These are phyloP conservation scores for Yamadazyma diospyri DNA, from an alignment of 1,139 yeast genomes.

Conservation along the genomic window DNA sequence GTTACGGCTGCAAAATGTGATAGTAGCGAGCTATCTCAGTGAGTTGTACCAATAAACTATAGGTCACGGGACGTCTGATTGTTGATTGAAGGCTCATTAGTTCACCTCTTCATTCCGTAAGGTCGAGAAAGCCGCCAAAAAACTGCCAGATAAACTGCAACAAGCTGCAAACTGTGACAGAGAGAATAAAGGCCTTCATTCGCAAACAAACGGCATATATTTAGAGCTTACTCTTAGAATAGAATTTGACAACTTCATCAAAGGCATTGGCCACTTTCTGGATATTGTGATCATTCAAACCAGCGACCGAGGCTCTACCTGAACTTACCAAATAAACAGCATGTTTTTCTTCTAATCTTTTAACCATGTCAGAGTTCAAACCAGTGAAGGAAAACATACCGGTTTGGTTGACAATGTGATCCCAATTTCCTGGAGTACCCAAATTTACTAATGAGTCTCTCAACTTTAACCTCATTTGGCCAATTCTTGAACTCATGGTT, in stretches of 20 bases:
- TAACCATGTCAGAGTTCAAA: constrained; percentile 73
- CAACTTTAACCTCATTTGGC: constrained; percentile 68
- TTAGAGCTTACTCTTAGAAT: constrained; percentile 32
- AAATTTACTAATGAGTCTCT: constrained; percentile 58
- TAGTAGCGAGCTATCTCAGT: no score
- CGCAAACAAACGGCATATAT: no score
- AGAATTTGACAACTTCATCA: constrained; percentile 65
- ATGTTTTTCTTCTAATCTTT: constrained; percentile 70
- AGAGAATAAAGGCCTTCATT: no score
- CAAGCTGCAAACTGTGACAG: no score
- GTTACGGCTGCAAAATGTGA: no score
- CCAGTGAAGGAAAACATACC: constrained; percentile 99
- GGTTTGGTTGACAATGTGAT: constrained; percentile 84
- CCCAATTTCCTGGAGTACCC: constrained; percentile 89
- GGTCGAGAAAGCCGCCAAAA: no score
- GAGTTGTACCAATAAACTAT: no score
- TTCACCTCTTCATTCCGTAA: no score
- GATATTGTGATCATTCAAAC: constrained; percentile 79
- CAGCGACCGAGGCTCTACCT: constrained; percentile 94
- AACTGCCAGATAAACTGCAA: no score
- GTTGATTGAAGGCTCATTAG: not conserved
- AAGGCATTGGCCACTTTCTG: constrained; percentile 77
- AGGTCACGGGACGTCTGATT: no score
- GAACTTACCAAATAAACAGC: constrained; percentile 75
- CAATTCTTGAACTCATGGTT: constrained; percentile 86